Base-by-base conservation (phyloP, 2,329 filamentous ascomycete species). In the Alternaria postmessia region DNA sequence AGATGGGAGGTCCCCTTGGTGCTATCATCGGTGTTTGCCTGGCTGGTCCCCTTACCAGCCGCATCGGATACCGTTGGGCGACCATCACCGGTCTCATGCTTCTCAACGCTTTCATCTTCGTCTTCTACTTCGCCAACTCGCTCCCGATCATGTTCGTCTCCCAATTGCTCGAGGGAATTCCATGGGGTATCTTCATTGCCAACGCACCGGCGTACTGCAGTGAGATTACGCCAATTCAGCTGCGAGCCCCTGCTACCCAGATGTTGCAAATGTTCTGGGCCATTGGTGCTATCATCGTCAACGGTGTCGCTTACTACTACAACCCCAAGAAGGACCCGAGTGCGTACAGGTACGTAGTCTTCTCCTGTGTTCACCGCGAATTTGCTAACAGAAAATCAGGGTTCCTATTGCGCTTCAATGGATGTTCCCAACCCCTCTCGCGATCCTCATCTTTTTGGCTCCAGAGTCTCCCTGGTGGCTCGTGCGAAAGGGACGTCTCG, bases 221-320 rank as follows among this genome's bases (percentile, higher is more conserved):
- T 69, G 87, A 89, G 73, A 87, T 89, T 57, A 85, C 87, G 3
- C 87, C 87, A 1, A 81, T 89, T 53, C 78, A 79, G 69, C 76
- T 89, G 55, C 78, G 87, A 73, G 87, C 84, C 54, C 83, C 86
- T 20, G 82, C 82, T 5, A 89, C 87, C 3, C 84, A 86, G 76
- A 89, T 86, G 83, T 68, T 89, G 75, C 87, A 89, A 78, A 88
- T 89, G 86, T 87, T 86, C 79, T 89, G 87, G 87, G 84, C 86
- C 18, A 85, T 89, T 70, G 87, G 87, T 26, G 75, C 78, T 36
- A 89, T 89, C 71, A 87, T 89, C 59, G 87, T 89, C 24, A 84
- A 81, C 32, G 86, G 77, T 60, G 81, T 86, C 61, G 85, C 84
- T 52, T 89, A 86, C 73, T 70, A 75, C 48, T 88, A 87, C 79